Evolutionary conservation across 441 rosid species (phyloP).

Genomic region (Omphalea diandra): DNA sequence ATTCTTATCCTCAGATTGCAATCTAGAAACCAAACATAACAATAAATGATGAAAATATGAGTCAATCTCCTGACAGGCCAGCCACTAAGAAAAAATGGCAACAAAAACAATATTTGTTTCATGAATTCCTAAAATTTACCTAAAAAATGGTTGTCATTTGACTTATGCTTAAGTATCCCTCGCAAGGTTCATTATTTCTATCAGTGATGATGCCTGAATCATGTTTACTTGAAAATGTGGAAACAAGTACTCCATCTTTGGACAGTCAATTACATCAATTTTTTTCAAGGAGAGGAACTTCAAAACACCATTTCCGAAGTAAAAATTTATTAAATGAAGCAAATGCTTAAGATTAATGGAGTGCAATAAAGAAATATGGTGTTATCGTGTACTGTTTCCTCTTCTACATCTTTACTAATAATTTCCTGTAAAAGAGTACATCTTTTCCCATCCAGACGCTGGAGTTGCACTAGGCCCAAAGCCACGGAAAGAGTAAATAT

Average conservation of each 20-base stretch:
- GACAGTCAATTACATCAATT: neutral
- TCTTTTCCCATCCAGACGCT: neutral
- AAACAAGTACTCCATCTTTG: neutral
- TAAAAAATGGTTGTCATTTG: too few relatives aligned
- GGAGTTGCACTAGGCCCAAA: conserved; percentile 14
- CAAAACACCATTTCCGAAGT: conserved; percentile 2
- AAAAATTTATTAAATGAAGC: conserved; percentile 6
- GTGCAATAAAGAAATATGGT: neutral
- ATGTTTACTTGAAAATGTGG: neutral
- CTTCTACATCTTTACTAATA: neutral
- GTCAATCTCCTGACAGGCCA: too few relatives aligned
- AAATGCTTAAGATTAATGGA: neutral
- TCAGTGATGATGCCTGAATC: neutral
- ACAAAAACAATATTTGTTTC: too few relatives aligned
- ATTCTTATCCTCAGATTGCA: too few relatives aligned
- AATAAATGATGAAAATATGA: too few relatives aligned
- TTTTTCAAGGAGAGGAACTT: neutral
- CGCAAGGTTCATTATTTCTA: neutral
- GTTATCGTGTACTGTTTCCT: neutral
- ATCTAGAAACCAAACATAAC: too few relatives aligned
- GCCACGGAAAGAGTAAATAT: conserved; percentile 13
- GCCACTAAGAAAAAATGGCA: too few relatives aligned
- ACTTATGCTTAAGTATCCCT: too few relatives aligned
- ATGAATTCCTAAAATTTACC: too few relatives aligned
- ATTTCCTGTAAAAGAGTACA: conserved; percentile 12